Evolutionary conservation across 768 basidiomycete genomes (phyloP).

Genomic region (Boletus eberwhitei): DNA sequence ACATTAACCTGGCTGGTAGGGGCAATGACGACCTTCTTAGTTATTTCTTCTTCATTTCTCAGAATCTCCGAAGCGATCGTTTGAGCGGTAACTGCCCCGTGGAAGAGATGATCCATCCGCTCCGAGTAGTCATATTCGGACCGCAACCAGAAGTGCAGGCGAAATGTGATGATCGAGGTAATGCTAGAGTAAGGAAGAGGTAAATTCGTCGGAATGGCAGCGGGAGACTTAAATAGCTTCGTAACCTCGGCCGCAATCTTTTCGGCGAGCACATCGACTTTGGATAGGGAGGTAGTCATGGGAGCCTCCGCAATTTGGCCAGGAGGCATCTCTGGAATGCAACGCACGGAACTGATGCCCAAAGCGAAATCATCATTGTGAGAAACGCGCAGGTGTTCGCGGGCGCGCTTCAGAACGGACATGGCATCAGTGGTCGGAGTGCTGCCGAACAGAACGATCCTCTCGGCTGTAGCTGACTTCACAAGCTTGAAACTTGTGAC

Average conservation of each 20-base stretch:
- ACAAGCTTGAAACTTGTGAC: constrained; percentile 11
- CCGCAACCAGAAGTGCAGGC: constrained; percentile 33
- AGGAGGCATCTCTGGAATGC: neutral
- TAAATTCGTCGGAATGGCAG: constrained; percentile 27
- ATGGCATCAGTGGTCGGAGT: too few relatives aligned
- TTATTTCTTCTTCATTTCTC: constrained; percentile 18
- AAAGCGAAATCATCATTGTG: too few relatives aligned
- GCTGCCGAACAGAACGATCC: constrained; percentile 10
- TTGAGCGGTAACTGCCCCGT: constrained; percentile 29
- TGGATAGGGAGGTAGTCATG: constrained; percentile 12
- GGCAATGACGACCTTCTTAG: constrained; percentile 7
- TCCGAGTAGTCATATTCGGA: constrained; percentile 31
- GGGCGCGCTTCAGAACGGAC: too few relatives aligned
- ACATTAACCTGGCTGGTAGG: constrained; percentile 14
- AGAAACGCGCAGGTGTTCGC: too few relatives aligned
- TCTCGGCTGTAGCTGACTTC: constrained; percentile 7
- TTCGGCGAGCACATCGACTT: constrained; percentile 28
- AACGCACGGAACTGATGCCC: too few relatives aligned
- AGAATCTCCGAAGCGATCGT: constrained; percentile 27
- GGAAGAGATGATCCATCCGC: constrained; percentile 28
- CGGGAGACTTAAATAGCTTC: constrained; percentile 24
- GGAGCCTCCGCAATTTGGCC: constrained; percentile 3
- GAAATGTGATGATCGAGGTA: constrained; percentile 28
- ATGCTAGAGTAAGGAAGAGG: constrained; percentile 34
- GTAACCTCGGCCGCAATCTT: constrained; percentile 33